Base-by-base conservation (phyloP, 2,329 filamentous ascomycete genomes). In the Diaporthe ampelina region DNA sequence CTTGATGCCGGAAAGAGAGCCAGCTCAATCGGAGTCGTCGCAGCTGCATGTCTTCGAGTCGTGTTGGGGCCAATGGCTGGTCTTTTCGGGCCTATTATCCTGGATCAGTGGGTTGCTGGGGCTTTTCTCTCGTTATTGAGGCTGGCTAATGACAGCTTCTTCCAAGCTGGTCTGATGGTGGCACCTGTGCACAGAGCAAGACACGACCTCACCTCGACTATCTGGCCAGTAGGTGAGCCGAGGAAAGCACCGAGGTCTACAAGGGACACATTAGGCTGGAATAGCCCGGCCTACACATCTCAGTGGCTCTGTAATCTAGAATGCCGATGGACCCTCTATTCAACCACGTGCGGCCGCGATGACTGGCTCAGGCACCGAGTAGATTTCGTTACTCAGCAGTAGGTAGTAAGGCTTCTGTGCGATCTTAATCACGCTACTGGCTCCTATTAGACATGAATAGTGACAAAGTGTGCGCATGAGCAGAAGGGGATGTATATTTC, bases 91-190 rank as follows among this genome's bases (percentile, higher is more conserved):
- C 10, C 13, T 26, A 50, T 32, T 29, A 32, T 19, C 17, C 32
- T 75, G 71, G 26, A 61, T 71, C 71, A 68, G 21, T 32, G 43
- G 21, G 65, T 37, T 45, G 13, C 32, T 21, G 21, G 57, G 57
- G 32, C 29, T 57, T 32, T 29, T 19, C 43, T 61, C 48, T 48
- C 10, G 35, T 48, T 56, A 58, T 59, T 32, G 32, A 40, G 57
- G 43, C 52, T 56, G 59, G 67, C 71, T 61, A 71, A 75, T 75
- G 67, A 68, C 74, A 75, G 67, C 52, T 61, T 61, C 15, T 24
- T 21, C 48, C 71, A 40, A 54, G 71, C 26, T 54, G 45, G 19
- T 29, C 35, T 24, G 9, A 24, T 17, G 43, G 71, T 75, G 50
- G 48, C 59, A 73, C 65, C 35, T 2, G 21, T 26, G 56, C 15